Evolutionary conservation across 2,329 filamentous ascomycete genomes (phyloP), one percentile per base, ranked within the genome.

Genomic region (Tympanopsis confertula): DNA sequence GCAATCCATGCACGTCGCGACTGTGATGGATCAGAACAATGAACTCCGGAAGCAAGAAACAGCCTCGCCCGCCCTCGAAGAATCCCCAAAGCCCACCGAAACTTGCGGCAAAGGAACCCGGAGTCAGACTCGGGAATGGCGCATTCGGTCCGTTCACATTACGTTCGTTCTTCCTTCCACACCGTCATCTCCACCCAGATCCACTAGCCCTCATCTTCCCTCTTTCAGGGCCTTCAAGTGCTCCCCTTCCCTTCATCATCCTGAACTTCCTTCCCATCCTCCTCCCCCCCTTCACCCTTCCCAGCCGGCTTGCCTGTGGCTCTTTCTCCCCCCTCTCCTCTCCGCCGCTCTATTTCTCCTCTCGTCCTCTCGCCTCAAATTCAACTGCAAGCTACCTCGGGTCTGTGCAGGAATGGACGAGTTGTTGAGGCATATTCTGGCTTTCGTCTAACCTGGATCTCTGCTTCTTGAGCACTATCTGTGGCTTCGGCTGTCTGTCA

Each of bases 121-220:
- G n/a, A n/a, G n/a, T n/a, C n/a, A n/a, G n/a, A n/a, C n/a, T n/a
- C n/a, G n/a, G n/a, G n/a, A n/a, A n/a, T n/a, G n/a, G n/a, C n/a
- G n/a, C n/a, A n/a, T n/a, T 15, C 20, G 20, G 17, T 19, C 35
- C 35, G 17, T 19, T 20, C 17, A 36, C 13, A 22, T n/a, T n/a
- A n/a, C n/a, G n/a, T n/a, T n/a, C n/a, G n/a, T n/a, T n/a, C n/a
- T n/a, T 28, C n/a, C 24, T n/a, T 10, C n/a, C 24, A 38, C 36
- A 29, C 35, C 38, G 37, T 36, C 39, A 52, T 53, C 49, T 52
- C 49, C 50, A 53, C 50, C 39, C 43, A 42, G 44, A 42, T 42
- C 47, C 47, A 50, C 50, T 50, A 49, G 43, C 45, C 45, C 45
- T 51, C 48, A 49, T 47, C 47, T 44, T 46, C 43, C 43, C 47